A percentile compares a stretch with the other conserved stretches of the same genome.
Conservation (phyloP, 768 basidiomycete genomes). For the Serendipita indica region DNA sequence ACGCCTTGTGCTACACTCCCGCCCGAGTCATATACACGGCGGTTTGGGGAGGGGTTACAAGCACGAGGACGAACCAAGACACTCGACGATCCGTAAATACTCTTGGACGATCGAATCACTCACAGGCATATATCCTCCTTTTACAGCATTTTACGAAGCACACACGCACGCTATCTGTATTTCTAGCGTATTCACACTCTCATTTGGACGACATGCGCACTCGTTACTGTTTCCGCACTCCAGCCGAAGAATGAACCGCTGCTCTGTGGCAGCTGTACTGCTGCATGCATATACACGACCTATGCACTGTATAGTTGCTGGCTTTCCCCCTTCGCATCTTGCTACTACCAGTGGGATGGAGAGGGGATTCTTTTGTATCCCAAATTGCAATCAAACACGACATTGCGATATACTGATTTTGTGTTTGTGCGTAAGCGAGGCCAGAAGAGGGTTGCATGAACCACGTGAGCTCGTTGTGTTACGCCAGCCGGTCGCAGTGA, state of each 20-base stretch:
- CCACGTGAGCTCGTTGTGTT: conserved; percentile 6
- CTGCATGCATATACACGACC: background rate
- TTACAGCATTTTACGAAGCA: too few species aligned
- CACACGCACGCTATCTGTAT: too few species aligned
- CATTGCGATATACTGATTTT: background rate
- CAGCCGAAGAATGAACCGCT: background rate
- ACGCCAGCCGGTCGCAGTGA: conserved; percentile 4
- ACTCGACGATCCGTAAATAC: too few species aligned
- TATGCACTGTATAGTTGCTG: background rate
- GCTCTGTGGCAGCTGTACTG: background rate
- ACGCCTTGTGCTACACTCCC: too few species aligned
- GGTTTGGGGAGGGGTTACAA: too few species aligned
- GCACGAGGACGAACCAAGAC: too few species aligned
- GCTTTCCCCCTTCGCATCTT: too few species aligned
- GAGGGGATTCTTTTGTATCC: background rate
- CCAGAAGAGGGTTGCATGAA: background rate
- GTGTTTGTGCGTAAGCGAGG: background rate
- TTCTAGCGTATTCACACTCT: background rate
- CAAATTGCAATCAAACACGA: conserved; percentile 3
- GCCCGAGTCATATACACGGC: too few species aligned
- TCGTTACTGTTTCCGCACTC: background rate
- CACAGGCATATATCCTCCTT: too few species aligned
- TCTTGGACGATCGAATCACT: too few species aligned
- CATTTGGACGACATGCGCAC: background rate
- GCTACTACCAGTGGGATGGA: too few species aligned